Evolutionary conservation across 1,284 basidiomycete genomes (phyloP).

Genomic region (Cystobasidium slooffiae): DNA sequence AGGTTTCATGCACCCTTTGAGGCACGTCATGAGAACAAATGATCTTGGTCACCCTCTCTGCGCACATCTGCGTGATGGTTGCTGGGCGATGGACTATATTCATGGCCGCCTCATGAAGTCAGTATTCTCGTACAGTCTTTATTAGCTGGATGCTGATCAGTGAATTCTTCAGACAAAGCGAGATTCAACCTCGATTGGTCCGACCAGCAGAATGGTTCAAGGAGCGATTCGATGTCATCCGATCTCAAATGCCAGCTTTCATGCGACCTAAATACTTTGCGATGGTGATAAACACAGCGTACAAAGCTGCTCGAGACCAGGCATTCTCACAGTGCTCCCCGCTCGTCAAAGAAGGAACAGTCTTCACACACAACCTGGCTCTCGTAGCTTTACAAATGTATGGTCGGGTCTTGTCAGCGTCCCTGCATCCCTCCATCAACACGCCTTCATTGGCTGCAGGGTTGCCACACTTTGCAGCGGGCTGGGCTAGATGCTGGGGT

Average conservation of each 20-base stretch:
- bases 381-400: constrained; percentile 89
- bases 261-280: constrained; percentile 93
- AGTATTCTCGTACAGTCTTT: constrained; percentile 55
- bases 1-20: constrained; percentile 90
- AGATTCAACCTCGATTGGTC: constrained; percentile 68
- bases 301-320: constrained; percentile 79
- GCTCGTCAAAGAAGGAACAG: constrained; percentile 78
- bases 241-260: constrained; percentile 74
- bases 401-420: constrained; percentile 83
- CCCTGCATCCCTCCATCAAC: constrained; percentile 67
- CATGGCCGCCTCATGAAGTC: constrained; percentile 72
- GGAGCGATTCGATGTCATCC: constrained; percentile 78
- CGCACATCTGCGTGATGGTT: constrained; percentile 78
- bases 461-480: constrained; percentile 84
- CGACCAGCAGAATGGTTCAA: constrained; percentile 79
- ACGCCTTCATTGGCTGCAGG: constrained; percentile 90
- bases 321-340: constrained; percentile 84
- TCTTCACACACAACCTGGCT: constrained; percentile 86
- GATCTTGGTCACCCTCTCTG: constrained; percentile 90
- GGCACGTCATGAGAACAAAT: constrained; percentile 80
- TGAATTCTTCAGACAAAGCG: constrained; percentile 65
- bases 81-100: constrained; percentile 88
- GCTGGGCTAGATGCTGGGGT: constrained; percentile 97
- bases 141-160: not conserved
- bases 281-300: constrained; percentile 82